Percentiles rank a stretch among this genome's conserved stretches.
These are phyloP conservation scores for Nitzschia inconspicua DNA, from an alignment of 108 stramenopile species.

Conservation along the genomic window DNA sequence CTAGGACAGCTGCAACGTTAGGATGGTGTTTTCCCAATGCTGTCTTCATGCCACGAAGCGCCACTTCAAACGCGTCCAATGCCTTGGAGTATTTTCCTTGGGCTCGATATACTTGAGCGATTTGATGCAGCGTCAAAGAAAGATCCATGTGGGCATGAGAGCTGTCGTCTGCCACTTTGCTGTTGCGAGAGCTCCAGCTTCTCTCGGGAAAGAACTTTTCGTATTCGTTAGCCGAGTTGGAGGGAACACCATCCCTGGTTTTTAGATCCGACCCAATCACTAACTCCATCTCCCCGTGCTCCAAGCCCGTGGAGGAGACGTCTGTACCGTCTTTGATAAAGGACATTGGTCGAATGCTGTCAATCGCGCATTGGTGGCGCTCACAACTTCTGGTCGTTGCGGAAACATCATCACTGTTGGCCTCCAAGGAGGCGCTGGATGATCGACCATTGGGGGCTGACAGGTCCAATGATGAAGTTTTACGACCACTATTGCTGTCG, in stretches of 20 bases:
- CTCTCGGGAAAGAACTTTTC: conserved; percentile 54
- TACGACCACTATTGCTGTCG: neutral
- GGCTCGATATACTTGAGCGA: conserved; percentile 67
- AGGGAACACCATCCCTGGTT: conserved; percentile 3
- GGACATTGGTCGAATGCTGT: conserved; percentile 10
- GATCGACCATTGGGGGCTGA: neutral
- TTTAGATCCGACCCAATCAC: conserved; percentile 35
- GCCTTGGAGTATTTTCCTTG: conserved; percentile 54
- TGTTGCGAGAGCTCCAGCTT: conserved; percentile 14
- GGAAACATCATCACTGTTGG: no score
- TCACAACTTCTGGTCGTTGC: no score
- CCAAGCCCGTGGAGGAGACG: neutral
- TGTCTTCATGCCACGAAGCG: conserved; percentile 79
- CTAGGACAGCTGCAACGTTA: conserved; percentile 78
- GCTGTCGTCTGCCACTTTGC: conserved; percentile 16
- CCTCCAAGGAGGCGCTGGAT: neutral
- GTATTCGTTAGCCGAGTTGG: conserved; percentile 29
- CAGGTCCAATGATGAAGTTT: neutral
- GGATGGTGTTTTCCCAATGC: conserved; percentile 66
- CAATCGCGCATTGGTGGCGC: neutral
- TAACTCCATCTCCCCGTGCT: conserved; percentile 63
- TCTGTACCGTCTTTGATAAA: no score
- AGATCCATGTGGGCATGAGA: conserved; percentile 62
- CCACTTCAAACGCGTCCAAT: conserved; percentile 66
- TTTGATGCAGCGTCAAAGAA: conserved; percentile 79